A percentile compares a stretch with the other conserved stretches of the same genome.
Evolutionary conservation across 176 grass and related monocot species (phyloP).

Genomic region (Neostapfia colusana): DNA sequence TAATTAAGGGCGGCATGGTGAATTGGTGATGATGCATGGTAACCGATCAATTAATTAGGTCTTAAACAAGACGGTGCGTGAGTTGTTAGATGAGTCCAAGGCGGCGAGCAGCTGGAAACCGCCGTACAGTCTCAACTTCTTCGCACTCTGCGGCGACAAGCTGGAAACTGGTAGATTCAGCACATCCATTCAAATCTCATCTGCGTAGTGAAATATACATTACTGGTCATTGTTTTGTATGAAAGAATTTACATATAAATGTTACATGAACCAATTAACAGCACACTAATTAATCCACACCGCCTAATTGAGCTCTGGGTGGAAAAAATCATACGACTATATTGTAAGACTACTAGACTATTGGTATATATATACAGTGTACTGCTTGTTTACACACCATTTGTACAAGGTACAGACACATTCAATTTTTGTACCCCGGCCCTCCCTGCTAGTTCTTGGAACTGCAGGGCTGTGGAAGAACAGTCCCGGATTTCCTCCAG

Average conservation of each 20-base stretch:
- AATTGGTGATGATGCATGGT: too few relatives aligned
- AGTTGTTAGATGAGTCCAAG: too few relatives aligned
- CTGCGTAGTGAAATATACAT: background rate
- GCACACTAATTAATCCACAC: background rate
- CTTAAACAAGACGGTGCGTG: too few relatives aligned
- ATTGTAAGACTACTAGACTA: background rate
- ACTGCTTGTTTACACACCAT: background rate
- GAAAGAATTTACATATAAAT: background rate
- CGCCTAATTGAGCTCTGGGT: background rate
- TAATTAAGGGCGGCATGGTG: too few relatives aligned
- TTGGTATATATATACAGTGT: background rate
- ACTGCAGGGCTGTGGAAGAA: conserved; percentile 53
- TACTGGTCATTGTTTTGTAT: conserved; percentile 1
- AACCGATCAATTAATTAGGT: too few relatives aligned
- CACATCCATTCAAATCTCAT: background rate
- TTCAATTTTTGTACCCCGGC: background rate
- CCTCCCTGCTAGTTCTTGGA: conserved; percentile 1
- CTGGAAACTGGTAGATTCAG: background rate
- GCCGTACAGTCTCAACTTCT: too few relatives aligned
- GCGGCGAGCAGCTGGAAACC: too few relatives aligned
- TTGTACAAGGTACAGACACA: background rate
- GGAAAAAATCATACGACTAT: too few relatives aligned
- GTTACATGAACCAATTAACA: background rate
- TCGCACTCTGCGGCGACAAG: too few relatives aligned
- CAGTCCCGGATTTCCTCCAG: conserved; percentile 48